Conservation (phyloP, 2,329 filamentous ascomycete genomes). For the Cladophialophora yegresii region DNA sequence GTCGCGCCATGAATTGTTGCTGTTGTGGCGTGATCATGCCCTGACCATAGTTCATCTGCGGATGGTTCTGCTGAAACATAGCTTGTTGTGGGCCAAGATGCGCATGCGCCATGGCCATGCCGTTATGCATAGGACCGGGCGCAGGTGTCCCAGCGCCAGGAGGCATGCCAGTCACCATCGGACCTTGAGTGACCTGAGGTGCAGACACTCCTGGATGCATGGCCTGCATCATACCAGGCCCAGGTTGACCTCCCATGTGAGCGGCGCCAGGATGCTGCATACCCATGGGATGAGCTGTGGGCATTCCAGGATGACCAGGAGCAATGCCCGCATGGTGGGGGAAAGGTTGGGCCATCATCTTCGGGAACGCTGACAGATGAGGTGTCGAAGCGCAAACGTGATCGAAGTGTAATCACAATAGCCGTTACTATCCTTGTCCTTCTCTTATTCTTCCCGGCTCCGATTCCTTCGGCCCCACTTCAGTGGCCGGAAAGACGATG, state of each 20-base stretch:
- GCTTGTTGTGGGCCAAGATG: constrained; percentile 61
- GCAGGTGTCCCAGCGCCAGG: constrained; percentile 57
- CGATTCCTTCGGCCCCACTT: constrained; percentile 31
- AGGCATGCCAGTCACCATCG: constrained; percentile 66
- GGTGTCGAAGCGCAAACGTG: neutral
- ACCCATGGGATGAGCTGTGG: constrained; percentile 63
- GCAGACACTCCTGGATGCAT: constrained; percentile 64
- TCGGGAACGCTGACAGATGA: constrained; percentile 43
- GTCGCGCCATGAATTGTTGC: constrained; percentile 40
- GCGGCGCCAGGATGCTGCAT: constrained; percentile 60
- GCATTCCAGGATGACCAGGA: constrained; percentile 57
- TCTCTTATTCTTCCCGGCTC: constrained; percentile 23
- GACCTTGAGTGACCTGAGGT: constrained; percentile 63
- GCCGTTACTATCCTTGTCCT: constrained; percentile 5
- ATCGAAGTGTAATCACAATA: constrained; percentile 9
- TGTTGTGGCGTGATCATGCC: constrained; percentile 36
- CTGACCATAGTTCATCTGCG: constrained; percentile 37
- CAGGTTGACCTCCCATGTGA: constrained; percentile 51
- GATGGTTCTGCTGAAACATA: constrained; percentile 54
- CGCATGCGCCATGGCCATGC: constrained; percentile 62
- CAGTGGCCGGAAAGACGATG: constrained; percentile 20
- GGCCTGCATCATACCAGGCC: constrained; percentile 57
- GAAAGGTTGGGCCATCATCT: constrained; percentile 59
- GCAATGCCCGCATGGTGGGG: constrained; percentile 61
- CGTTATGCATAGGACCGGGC: constrained; percentile 53